These are phyloP conservation scores for Oxalis stricta DNA, from an alignment of 441 rosid genomes.

Conservation along the genomic window DNA sequence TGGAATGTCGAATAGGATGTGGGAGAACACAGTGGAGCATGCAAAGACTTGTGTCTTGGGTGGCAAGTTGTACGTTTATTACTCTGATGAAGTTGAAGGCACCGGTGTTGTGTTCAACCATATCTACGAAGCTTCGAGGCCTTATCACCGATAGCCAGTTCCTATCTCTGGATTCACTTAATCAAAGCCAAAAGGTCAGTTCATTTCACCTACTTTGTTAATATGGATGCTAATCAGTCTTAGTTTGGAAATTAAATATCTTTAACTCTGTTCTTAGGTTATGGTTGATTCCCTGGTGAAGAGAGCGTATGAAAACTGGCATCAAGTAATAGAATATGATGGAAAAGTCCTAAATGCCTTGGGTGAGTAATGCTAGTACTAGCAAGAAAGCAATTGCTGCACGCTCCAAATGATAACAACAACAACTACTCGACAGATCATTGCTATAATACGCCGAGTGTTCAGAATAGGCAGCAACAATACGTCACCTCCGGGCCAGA, in stretches of 20 bases:
- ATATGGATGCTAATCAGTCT: no score
- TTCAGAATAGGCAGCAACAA: conserved; percentile 25
- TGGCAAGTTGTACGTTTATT: conserved; percentile 73
- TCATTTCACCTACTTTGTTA: no score
- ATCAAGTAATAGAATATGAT: conserved; percentile 77
- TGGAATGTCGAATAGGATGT: conserved; percentile 97
- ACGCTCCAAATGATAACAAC: conserved; percentile 16
- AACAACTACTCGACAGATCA: conserved; percentile 17
- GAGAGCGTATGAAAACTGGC: conserved; percentile 90
- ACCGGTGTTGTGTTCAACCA: conserved; percentile 81
- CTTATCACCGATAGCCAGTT: conserved; percentile 66
- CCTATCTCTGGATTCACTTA: conserved; percentile 61
- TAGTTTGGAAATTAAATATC: no score
- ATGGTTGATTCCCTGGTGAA: conserved; percentile 77
- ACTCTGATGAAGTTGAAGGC: conserved; percentile 40
- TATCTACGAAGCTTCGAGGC: conserved; percentile 73
- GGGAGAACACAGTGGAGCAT: conserved; percentile 92
- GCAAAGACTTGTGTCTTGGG: conserved; percentile 90
- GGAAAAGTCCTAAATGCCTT: conserved; percentile 56
- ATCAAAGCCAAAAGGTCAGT: conserved; percentile 70
- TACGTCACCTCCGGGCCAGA: conserved; percentile 24
- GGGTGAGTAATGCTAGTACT: conserved; percentile 16
- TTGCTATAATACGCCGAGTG: conserved; percentile 13
- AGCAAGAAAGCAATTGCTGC: conserved; percentile 27
- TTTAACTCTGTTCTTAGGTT: conserved; percentile 33